Conservation (phyloP, 2,329 filamentous ascomycete species). For the Plectosphaerella plurivora region DNA sequence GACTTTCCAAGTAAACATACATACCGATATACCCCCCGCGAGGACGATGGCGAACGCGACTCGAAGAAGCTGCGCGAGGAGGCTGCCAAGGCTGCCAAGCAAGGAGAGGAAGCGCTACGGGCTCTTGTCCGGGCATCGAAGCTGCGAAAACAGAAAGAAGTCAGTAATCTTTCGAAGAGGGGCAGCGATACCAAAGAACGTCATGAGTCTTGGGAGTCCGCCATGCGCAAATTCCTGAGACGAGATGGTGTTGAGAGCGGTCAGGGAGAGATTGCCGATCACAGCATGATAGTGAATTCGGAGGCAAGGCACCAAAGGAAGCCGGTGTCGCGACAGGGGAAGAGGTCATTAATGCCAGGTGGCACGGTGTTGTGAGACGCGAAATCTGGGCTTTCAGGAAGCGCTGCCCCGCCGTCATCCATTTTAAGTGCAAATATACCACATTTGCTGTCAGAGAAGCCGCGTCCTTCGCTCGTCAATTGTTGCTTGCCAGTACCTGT, state of each 20-base stretch:
- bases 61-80: conserved; percentile 56
- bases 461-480: too few relatives aligned
- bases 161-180: conserved; percentile 50
- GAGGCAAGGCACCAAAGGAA: conserved; percentile 48
- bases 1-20: conserved; percentile 62
- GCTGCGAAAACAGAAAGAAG: conserved; percentile 60
- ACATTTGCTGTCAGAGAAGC: too few relatives aligned
- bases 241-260: conserved; percentile 27
- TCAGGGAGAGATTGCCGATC: conserved; percentile 51
- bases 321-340: conserved; percentile 44
- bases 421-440: too few relatives aligned
- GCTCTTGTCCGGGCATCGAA: conserved; percentile 58
- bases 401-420: too few relatives aligned
- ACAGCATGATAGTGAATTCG: conserved; percentile 62
- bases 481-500: too few relatives aligned
- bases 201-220: conserved; percentile 56
- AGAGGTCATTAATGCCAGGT: conserved; percentile 21
- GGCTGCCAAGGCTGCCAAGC: conserved; percentile 54
- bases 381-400: too few relatives aligned
- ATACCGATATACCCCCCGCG: conserved; percentile 54
- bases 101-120: conserved; percentile 58
- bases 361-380: not conserved
- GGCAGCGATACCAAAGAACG: conserved; percentile 48
- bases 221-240: conserved; percentile 54
- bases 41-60: conserved; percentile 41